phyloP scores from a whole-genome alignment of 306 rosid species.

The Vachellia pachyceras region DNA sequence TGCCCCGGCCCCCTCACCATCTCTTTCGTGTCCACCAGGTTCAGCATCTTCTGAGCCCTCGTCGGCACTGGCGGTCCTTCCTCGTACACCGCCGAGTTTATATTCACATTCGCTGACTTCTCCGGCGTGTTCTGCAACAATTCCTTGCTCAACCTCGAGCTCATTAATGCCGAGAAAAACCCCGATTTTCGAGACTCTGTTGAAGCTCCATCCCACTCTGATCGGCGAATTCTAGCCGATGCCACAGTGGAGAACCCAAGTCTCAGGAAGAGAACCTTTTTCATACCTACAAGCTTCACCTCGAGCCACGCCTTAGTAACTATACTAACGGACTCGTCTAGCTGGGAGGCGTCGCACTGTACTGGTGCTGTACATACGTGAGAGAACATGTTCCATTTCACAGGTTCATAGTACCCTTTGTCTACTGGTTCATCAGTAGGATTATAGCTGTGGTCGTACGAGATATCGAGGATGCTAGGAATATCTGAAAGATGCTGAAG shows the following conservation, averaged over 20 bases:
- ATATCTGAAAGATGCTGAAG: conserved; percentile 83
- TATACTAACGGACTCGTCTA: conserved; percentile 67
- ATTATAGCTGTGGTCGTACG: conserved; percentile 58
- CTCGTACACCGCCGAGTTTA: conserved; percentile 82
- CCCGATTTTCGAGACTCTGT: conserved; percentile 73
- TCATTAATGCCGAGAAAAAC: conserved; percentile 71
- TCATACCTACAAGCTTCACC: conserved; percentile 72
- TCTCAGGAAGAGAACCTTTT: conserved; percentile 78
- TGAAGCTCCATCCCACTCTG: conserved; percentile 88
- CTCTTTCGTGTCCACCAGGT: conserved; percentile 71
- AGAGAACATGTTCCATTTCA: conserved; percentile 85
- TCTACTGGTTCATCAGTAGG: conserved; percentile 60
- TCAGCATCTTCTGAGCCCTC: conserved; percentile 70
- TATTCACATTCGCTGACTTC: conserved; percentile 55
- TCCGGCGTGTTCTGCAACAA: conserved; percentile 51
- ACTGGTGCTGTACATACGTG: conserved; percentile 88
- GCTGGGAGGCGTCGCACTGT: conserved; percentile 51
- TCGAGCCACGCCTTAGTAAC: conserved; percentile 91
- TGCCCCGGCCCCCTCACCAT: conserved; percentile 86
- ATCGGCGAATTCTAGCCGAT: conserved; percentile 68
- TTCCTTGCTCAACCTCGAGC: conserved; percentile 70
- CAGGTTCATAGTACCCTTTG: conserved; percentile 68
- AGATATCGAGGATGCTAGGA: conserved; percentile 66
- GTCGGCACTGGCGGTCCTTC: conserved; percentile 78
- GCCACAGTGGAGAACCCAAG: conserved; percentile 80